phyloP scores from a whole-genome alignment of 139 green algal species.

The Chlamydomonas schloesseri region DNA sequence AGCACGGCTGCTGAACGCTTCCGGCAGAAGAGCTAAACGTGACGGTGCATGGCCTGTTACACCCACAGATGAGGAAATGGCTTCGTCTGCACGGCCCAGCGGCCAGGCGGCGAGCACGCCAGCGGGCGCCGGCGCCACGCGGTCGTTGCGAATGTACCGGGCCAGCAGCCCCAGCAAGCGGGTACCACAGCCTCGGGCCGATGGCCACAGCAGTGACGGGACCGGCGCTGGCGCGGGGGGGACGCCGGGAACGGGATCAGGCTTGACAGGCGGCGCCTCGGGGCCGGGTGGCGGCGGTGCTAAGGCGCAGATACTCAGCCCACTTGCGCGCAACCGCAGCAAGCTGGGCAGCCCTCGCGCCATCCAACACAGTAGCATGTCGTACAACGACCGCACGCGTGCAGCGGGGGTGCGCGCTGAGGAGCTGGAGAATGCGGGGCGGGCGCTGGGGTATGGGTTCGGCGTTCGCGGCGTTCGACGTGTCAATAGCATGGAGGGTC shows the following conservation, averaged over 20 bases:
- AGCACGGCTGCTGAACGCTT: no score
- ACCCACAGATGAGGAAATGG: constrained; percentile 1
- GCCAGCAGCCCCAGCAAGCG: background rate
- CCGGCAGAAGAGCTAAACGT: background rate
- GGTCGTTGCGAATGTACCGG: background rate
- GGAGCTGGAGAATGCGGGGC: no score
- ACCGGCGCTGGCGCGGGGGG: background rate
- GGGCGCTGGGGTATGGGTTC: background rate
- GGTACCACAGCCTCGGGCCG: background rate
- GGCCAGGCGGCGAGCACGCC: background rate
- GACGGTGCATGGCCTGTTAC: no score
- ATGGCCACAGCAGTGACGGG: constrained; percentile 6
- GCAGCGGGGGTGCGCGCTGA: background rate
- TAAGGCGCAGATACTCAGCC: background rate
- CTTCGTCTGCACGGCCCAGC: background rate
- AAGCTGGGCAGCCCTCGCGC: constrained; percentile 29
- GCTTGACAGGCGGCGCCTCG: background rate
- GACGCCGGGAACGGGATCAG: background rate
- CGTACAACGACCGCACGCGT: constrained; percentile 8
- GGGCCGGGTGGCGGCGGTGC: no score
- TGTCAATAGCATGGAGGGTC: constrained; percentile 7
- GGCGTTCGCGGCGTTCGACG: background rate
- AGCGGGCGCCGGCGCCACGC: no score
- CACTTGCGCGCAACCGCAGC: background rate
- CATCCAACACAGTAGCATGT: constrained; percentile 19